These are phyloP conservation scores for Selenicereus undatus DNA, from an alignment of 148 eudicot genomes.

Conservation along the genomic window DNA sequence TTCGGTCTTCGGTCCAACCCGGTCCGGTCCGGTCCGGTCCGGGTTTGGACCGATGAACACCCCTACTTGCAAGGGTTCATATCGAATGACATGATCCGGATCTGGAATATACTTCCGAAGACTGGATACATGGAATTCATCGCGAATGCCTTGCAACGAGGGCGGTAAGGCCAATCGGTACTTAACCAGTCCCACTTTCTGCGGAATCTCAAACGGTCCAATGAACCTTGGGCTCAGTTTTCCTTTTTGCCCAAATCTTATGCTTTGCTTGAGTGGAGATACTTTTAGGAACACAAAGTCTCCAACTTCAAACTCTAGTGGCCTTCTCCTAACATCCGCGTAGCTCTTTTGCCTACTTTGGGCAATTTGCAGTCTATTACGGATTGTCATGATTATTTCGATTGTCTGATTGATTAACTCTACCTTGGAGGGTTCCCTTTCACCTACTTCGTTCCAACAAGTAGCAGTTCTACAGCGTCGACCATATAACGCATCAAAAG, in stretches of 20 bases:
- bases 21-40: no score
- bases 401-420: no score
- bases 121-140: neutral
- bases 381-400: neutral
- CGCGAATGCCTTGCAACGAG: neutral
- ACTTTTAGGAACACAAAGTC: neutral
- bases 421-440: neutral
- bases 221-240: neutral
- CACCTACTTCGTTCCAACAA: neutral
- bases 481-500: slow-evolving; percentile 3
- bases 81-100: neutral
- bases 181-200: neutral
- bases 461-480: neutral
- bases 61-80: neutral
- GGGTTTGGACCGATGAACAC: no score
- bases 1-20: no score
- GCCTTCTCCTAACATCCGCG: neutral
- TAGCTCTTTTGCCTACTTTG: neutral
- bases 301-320: neutral
- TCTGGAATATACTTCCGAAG: neutral
- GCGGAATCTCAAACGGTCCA: neutral
- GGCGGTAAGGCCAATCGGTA: neutral
- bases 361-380: neutral
- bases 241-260: neutral
- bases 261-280: neutral